Conservation (phyloP, 768 basidiomycete genomes). For the Russula sp. region DNA sequence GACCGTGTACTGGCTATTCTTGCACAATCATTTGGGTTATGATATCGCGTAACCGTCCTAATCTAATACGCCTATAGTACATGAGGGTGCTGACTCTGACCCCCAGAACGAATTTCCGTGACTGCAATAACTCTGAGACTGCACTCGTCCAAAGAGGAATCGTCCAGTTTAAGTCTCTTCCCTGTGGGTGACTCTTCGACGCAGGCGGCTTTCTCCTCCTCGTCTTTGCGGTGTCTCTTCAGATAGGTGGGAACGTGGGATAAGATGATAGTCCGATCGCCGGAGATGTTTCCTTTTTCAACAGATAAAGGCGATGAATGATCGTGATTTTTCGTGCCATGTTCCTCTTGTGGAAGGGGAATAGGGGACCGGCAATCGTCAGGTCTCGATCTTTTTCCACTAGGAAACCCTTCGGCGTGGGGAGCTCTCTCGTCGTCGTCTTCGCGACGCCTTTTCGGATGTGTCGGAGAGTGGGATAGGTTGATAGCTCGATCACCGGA, state of each 20-base stretch:
- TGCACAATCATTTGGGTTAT: no score
- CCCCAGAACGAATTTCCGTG: neutral
- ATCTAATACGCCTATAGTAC: no score
- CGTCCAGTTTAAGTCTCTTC: conserved; percentile 15
- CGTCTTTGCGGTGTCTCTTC: conserved; percentile 15
- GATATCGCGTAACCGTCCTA: no score
- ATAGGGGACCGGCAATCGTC: conserved; percentile 5
- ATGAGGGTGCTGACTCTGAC: no score
- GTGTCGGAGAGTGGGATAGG: no score
- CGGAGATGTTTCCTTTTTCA: neutral
- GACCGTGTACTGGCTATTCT: no score
- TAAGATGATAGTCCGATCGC: neutral
- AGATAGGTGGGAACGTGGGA: neutral
- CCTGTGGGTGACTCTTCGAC: conserved; percentile 2
- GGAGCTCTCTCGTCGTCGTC: no score
- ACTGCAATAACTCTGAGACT: neutral
- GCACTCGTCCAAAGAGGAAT: neutral
- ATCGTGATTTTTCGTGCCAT: neutral
- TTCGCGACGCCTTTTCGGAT: no score
- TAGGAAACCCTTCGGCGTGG: no score
- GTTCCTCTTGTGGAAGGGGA: neutral
- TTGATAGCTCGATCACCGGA: no score
- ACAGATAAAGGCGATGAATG: neutral
- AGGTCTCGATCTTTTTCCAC: conserved; percentile 7
- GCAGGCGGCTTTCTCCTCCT: neutral